phyloP scores from a whole-genome alignment of 352 stramenopile genomes.

The Phytophthora meadii region DNA sequence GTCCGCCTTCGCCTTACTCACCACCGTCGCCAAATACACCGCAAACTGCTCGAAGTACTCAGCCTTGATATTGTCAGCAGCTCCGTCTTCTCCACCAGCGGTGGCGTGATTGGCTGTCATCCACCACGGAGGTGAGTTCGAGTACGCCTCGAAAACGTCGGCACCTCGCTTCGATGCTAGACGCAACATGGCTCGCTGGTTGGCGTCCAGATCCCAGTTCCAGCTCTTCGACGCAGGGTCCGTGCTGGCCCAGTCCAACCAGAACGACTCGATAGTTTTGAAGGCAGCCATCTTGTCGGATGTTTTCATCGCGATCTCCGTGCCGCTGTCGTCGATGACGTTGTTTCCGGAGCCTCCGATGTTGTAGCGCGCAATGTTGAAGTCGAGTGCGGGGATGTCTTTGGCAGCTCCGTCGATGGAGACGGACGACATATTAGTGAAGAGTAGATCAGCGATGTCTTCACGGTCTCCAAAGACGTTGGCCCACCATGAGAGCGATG shows the following conservation, averaged over 20 bases:
- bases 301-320: conserved; percentile 42
- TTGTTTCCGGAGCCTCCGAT: conserved; percentile 46
- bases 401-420: conserved; percentile 17
- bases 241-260: conserved; percentile 48
- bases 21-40: conserved; percentile 46
- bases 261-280: conserved; percentile 48
- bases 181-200: conserved; percentile 44
- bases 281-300: conserved; percentile 52
- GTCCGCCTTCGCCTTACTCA: conserved; percentile 39
- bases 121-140: conserved; percentile 61
- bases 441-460: conserved; percentile 51
- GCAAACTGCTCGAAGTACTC: conserved; percentile 48
- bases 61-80: conserved; percentile 43
- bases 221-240: conserved; percentile 43
- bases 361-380: conserved; percentile 65
- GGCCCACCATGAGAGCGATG: conserved; percentile 58
- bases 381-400: conserved; percentile 39
- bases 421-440: conserved; percentile 43
- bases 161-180: conserved; percentile 39
- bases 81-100: conserved; percentile 41
- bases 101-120: conserved; percentile 56
- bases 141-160: conserved; percentile 55
- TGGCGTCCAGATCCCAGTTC: conserved; percentile 48
- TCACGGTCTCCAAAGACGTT: conserved; percentile 51
- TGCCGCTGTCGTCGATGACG: conserved; percentile 43